Evolutionary conservation across 2,329 filamentous ascomycete species (phyloP), one percentile per base, ranked within the genome.

Genomic region (Apiospora phragmitis): DNA sequence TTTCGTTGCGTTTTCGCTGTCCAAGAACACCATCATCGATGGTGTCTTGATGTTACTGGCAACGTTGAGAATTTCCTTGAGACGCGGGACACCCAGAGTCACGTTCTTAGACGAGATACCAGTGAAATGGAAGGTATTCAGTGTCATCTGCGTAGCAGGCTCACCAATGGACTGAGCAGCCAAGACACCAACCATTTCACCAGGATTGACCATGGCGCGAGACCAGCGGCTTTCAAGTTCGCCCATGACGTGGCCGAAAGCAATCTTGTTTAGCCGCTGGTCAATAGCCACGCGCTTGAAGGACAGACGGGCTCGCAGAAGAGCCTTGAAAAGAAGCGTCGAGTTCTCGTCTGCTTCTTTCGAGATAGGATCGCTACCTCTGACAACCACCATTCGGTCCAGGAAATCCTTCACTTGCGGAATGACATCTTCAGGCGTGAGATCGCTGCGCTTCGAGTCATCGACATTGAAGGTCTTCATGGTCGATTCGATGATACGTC

Each of bases 31-130:
- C 72, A 93, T 92, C 95, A 99, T 98, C 68, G 94, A 95, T 1
- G 96, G 96, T 0, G 96, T 99, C 87, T 98, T 99, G 86, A 99
- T 98, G 83, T 98, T 97, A 76, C 93, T 95, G 0, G 97, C 96
- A 71, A 99, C 91, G 81, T 99, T 99, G 71, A 99, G 88, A 90
- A 99, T 99, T 85, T 99, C 96, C 88, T 99, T 99, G 67, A 99
- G 90, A 91, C 96, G 95, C 59, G 96, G 96, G 59, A 99, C 96
- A 94, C 96, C 96, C 67, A 99, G 91, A 0, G 96, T 99, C 70
- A 99, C 95, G 87, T 99, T 99, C 92, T 99, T 99, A 32, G 95
- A 97, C 47, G 97, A 97, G 72, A 99, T 94, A 97, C 96, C 96
- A 82, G 96, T 95, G 82, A 99, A 99, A 87, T 99, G 96, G 92